Base-by-base conservation (phyloP, 331 rosid genomes). In the Phaseolus coccineus region DNA sequence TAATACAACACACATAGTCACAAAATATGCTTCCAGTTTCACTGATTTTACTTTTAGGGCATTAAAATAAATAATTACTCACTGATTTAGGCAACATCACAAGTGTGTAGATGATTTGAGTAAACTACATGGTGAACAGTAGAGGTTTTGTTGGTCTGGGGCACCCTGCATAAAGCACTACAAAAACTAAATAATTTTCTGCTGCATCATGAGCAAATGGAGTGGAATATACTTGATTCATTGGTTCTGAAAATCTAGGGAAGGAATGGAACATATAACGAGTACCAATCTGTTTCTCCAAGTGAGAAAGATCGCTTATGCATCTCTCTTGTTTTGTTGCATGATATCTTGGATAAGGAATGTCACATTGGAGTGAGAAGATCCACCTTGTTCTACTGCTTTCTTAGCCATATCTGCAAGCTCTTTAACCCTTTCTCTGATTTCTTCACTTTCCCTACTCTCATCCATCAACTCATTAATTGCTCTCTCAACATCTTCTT, bases 361-460 rank as follows among this genome's bases (percentile, higher is more conserved):
- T 3, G 46, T 57, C 47, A 86, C 80, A 68, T 80, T 76, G 16
- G 52, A 31, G 27, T 80, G 35, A 39, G 85, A 80, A 42, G 87
- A 81, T 15, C 85, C 85, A 1, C 85, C 87, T 71, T 77, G 42
- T 57, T 82, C 88, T 22, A 82, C 80, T 69, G 86, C 91, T 56
- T 2, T 70, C 63, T 77, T 83, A 2, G 95, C 91, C 53, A 74
- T 70, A 35, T 81, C 74, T 0, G 71, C 84, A 9, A 90, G 68
- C n/a, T 79, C 55, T 62, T 44, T 28, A 4, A 76, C 85, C 25
- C 84, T 85, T 25, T 70, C 65, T 74, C 85, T 87, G 58, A 79
- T 88, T 65, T 74, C 83, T 51, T 82, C 82, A 59, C 78, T 81
- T 48, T 80, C 85, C 2, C 35, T 71, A 31, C 63, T 86, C 69